Evolutionary conservation across 2,329 filamentous ascomycete genomes (phyloP), one percentile per base, ranked within the genome.

Genomic region (Ophiostoma sp.): DNA sequence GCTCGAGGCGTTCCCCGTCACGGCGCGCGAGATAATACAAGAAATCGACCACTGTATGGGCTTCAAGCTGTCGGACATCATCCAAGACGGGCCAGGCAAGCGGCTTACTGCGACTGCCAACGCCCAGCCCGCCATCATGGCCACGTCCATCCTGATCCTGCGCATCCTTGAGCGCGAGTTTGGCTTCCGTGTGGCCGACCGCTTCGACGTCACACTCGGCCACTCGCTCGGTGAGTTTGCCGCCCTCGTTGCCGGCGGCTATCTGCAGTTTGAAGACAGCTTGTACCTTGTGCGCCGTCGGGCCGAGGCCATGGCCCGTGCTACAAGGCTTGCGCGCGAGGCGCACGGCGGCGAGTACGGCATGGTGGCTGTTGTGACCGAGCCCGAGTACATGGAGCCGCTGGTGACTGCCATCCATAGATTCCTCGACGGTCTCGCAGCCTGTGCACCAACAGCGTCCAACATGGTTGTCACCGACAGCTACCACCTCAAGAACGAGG

Each of bases 91-190:
- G 0, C 91, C 94, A 1, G 92, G 91, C 75, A 88, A 87, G 70
- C 81, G 84, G 68, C 87, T 98, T 70, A 96, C 92, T 57, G 86
- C 87, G 71, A 97, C 94, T 4, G 87, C 91, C 74, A 94, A 96
- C 77, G 91, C 94, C 4, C 94, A 98, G 79, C 94, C 94, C 1
- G 94, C 94, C 75, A 97, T 97, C 79, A 96, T 98, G 93, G 92
- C 93, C 17, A 95, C 93, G 4, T 96, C 92, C 36, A 89, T 97
- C 77, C 86, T 97, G 71, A 96, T 97, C 76, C 85, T 97, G 69
- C 90, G 92, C 70, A 89, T 97, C 72, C 85, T 98, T 73, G 93
- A 97, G 81, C 83, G 86, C 72, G 92, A 97, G 74, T 97, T 94
- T 77, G 88, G 86, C 57, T 96, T 97, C 80, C 83, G 86, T 71